Evolutionary conservation across 176 grass and related monocot genomes (phyloP).

Genomic region (Calamus simplicifolius): DNA sequence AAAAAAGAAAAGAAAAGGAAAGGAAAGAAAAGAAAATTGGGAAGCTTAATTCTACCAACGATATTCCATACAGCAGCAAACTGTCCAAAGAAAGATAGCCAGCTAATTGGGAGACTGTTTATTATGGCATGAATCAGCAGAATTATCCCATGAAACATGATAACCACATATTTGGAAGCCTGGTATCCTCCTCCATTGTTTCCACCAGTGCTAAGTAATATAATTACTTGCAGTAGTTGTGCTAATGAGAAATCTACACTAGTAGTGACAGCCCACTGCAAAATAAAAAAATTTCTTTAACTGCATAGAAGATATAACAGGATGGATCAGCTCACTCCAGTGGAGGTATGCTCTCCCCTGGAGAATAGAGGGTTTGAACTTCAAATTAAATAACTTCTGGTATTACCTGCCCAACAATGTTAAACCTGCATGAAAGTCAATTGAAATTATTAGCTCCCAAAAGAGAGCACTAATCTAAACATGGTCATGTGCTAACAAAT

Average conservation of each 20-base stretch:
- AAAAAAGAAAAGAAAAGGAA: background rate
- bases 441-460: background rate
- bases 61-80: constrained; percentile 85
- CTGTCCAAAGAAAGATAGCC: constrained; percentile 84
- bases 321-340: too few species aligned
- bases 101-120: constrained; percentile 76
- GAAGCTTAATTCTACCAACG: constrained; percentile 33
- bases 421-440: constrained; percentile 60
- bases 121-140: constrained; percentile 74
- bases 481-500: too few species aligned
- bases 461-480: too few species aligned
- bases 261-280: constrained; percentile 93
- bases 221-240: constrained; percentile 87
- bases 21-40: constrained; percentile 7
- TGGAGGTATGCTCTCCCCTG: too few species aligned
- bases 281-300: constrained; percentile 1
- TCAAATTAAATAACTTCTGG: background rate
- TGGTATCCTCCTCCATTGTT: constrained; percentile 70
- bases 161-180: constrained; percentile 83
- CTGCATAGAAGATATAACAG: background rate
- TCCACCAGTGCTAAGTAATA: constrained; percentile 70
- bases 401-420: constrained; percentile 88
- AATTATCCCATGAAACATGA: constrained; percentile 70
- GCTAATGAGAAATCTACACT: constrained; percentile 89
- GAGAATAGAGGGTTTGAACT: too few species aligned